These are phyloP conservation scores for Thalassiosira mediterranea DNA, from an alignment of 352 stramenopile genomes.

Conservation along the genomic window DNA sequence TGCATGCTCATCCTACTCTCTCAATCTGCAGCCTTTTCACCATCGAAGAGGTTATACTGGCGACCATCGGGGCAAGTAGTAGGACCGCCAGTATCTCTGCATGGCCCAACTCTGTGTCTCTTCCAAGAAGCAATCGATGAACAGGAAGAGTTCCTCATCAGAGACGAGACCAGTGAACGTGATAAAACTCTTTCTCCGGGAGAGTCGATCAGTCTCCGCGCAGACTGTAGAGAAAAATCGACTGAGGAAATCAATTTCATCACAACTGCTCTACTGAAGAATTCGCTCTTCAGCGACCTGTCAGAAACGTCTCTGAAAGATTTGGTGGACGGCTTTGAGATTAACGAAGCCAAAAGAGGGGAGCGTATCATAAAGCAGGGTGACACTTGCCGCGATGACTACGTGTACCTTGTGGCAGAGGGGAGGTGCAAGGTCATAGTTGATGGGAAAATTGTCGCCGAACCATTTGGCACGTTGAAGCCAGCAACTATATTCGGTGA, in stretches of 20 bases:
- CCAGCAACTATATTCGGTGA: conserved; percentile 37
- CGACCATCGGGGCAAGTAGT: too few relatives aligned
- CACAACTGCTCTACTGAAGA: conserved; percentile 17
- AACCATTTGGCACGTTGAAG: conserved; percentile 39
- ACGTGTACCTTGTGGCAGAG: conserved; percentile 42
- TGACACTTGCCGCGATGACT: conserved; percentile 25
- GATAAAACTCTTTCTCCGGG: too few relatives aligned
- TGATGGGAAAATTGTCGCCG: conserved; percentile 34
- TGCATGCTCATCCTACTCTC: too few relatives aligned
- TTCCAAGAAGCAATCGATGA: too few relatives aligned
- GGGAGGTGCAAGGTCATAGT: conserved; percentile 40
- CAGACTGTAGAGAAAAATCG: too few relatives aligned
- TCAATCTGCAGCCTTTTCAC: too few relatives aligned
- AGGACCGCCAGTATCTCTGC: too few relatives aligned
- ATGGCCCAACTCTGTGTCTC: too few relatives aligned
- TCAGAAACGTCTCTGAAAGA: conserved; percentile 11
- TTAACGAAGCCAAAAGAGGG: not conserved
- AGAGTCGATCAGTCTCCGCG: too few relatives aligned
- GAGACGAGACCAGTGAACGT: too few relatives aligned
- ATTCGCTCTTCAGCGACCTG: conserved; percentile 34
- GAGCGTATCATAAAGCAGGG: conserved; percentile 40
- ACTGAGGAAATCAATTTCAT: conserved; percentile 44
- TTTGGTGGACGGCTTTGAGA: conserved; percentile 42
- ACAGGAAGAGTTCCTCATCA: too few relatives aligned
- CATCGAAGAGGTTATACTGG: too few relatives aligned